These are phyloP conservation scores for Candida insectorum DNA, from an alignment of 805 yeast genomes.

Conservation along the genomic window DNA sequence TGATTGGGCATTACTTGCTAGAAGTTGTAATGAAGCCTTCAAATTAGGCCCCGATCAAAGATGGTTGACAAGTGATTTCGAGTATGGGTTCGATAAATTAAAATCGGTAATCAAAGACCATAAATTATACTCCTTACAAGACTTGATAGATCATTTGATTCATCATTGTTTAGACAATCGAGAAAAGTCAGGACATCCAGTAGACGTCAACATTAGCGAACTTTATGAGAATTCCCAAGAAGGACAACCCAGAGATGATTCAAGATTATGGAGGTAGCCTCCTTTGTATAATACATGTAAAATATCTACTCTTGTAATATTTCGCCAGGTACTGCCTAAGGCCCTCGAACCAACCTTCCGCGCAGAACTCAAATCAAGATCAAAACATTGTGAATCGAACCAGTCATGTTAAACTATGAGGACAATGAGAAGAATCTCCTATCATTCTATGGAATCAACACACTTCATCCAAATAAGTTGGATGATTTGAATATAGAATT, in stretches of 20 bases:
- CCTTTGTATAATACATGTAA: too few species aligned
- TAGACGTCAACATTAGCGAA: too few species aligned
- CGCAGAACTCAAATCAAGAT: too few species aligned
- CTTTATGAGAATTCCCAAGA: too few species aligned
- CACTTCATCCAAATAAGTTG: slow-evolving; percentile 19
- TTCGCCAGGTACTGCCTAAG: too few species aligned
- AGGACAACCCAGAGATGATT: too few species aligned
- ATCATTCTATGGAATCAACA: slow-evolving; percentile 26
- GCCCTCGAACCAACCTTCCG: too few species aligned
- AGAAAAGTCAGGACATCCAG: too few species aligned
- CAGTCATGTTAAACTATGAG: slow-evolving; percentile 34
- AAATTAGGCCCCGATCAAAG: slow-evolving; percentile 3
- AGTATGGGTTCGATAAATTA: slow-evolving; percentile 59
- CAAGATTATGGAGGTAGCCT: too few species aligned
- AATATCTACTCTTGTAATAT: too few species aligned
- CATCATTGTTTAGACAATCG: slow-evolving; percentile 4
- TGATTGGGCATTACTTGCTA: slow-evolving; percentile 34
- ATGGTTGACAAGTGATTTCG: slow-evolving; percentile 64
- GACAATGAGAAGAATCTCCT: slow-evolving; percentile 25
- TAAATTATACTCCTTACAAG: slow-evolving; percentile 12
- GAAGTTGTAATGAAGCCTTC: slow-evolving; percentile 23
- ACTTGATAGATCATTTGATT: slow-evolving; percentile 14
- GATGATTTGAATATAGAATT: slow-evolving; percentile 15
- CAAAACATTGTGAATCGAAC: too few species aligned
- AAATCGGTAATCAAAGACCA: slow-evolving; percentile 47